Evolutionary conservation across 78 protist genomes (phyloP).

Genomic region (slime mould (Dictyostelium discoideum)): DNA sequence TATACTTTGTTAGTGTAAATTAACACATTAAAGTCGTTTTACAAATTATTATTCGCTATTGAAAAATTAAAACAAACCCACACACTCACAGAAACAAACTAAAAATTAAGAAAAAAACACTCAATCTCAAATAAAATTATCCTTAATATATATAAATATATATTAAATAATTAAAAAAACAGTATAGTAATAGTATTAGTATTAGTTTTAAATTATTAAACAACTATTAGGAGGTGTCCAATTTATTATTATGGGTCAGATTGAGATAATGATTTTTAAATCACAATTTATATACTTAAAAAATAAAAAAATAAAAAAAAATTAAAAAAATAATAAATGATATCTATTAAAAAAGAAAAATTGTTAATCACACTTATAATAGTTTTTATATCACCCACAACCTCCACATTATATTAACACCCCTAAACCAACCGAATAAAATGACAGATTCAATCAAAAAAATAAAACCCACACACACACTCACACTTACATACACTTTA

Average conservation of each 20-base stretch:
- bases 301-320: background rate
- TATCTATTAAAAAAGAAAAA: background rate
- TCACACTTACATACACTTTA: background rate
- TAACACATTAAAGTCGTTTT: background rate
- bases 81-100: too few species aligned
- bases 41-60: constrained; percentile 1
- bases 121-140: background rate
- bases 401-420: background rate
- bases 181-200: background rate
- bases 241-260: background rate
- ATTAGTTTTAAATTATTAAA: background rate
- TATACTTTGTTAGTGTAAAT: background rate
- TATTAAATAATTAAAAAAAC: background rate
- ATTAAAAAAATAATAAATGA: background rate
- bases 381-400: background rate
- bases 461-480: background rate
- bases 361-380: background rate
- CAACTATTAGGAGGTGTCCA: background rate
- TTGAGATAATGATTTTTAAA: background rate
- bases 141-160: background rate
- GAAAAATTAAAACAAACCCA: background rate
- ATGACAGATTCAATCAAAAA: background rate
- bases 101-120: background rate
- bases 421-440: background rate
- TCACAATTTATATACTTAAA: background rate